A percentile compares a stretch with the other conserved stretches of the same genome.
phyloP scores from a whole-genome alignment of 2,329 filamentous ascomycete species.

The Aspergillus novoparasiticus region DNA sequence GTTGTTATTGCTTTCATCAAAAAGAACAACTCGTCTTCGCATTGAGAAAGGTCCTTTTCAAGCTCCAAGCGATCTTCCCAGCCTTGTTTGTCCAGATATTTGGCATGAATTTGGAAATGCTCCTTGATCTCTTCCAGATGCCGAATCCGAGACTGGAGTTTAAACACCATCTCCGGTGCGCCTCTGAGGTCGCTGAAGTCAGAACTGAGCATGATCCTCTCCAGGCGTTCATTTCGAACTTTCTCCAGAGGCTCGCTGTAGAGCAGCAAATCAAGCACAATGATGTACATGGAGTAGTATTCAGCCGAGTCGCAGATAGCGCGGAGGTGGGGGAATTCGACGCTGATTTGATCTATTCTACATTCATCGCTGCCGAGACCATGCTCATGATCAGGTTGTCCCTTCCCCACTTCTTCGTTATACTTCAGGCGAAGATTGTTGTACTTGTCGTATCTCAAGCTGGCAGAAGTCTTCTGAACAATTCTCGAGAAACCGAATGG shows the following conservation, averaged over 20 bases:
- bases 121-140: constrained; percentile 95
- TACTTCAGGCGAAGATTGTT: constrained; percentile 96
- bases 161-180: constrained; percentile 88
- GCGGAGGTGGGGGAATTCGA: constrained; percentile 91
- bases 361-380: constrained; percentile 60
- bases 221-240: constrained; percentile 89
- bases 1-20: constrained; percentile 99
- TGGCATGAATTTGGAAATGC: constrained; percentile 91
- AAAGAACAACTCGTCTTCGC: constrained; percentile 97
- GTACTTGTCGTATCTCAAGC: constrained; percentile 95
- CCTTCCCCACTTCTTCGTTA: constrained; percentile 83
- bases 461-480: constrained; percentile 94
- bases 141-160: constrained; percentile 86
- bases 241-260: constrained; percentile 97
- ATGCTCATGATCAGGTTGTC: constrained; percentile 50
- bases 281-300: constrained; percentile 98
- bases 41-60: constrained; percentile 83
- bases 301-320: constrained; percentile 97
- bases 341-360: constrained; percentile 94
- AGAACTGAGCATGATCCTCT: constrained; percentile 98
- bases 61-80: constrained; percentile 90
- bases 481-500: constrained; percentile 98
- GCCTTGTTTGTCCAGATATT: constrained; percentile 80
- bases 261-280: constrained; percentile 90
- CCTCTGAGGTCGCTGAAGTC: constrained; percentile 97